These are phyloP conservation scores for Linnemannia schmuckeri DNA, from an alignment of 192 early-diverging fungal genomes.

Conservation along the genomic window DNA sequence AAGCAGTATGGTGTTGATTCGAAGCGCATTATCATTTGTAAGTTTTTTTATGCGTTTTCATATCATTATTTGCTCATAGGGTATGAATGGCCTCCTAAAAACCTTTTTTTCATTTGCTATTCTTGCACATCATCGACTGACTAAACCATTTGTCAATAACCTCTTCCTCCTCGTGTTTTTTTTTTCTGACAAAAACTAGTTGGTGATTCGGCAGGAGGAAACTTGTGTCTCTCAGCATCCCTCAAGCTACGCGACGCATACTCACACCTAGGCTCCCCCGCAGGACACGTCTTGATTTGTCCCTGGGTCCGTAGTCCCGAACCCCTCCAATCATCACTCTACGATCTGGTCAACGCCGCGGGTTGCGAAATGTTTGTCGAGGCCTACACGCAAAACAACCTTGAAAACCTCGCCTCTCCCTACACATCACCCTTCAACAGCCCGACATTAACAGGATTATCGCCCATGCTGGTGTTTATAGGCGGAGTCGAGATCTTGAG, in stretches of 20 bases:
- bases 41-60: not conserved
- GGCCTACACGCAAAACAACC: slow-evolving; percentile 24
- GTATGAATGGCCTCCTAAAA: too few relatives aligned
- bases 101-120: not conserved
- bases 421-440: slow-evolving; percentile 23
- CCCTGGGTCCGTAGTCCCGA: slow-evolving; percentile 36
- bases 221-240: slow-evolving; percentile 16
- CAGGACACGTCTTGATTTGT: slow-evolving; percentile 23
- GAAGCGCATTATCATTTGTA: slow-evolving; percentile 35
- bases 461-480: slow-evolving; percentile 25
- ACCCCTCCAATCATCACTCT: slow-evolving; percentile 18
- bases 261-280: slow-evolving; percentile 11
- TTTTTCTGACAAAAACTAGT: not conserved
- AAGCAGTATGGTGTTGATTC: slow-evolving; percentile 14
- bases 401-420: not conserved
- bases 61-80: not conserved
- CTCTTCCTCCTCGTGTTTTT: not conserved
- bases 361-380: slow-evolving; percentile 28
- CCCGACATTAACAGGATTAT: slow-evolving; percentile 8
- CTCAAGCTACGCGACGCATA: slow-evolving; percentile 31
- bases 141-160: not conserved
- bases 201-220: slow-evolving; percentile 49
- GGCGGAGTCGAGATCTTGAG: slow-evolving; percentile 42
- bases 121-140: not conserved
- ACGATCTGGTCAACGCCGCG: slow-evolving; percentile 26